A percentile compares a stretch with the other conserved stretches of the same genome.
Evolutionary conservation across 2,329 filamentous ascomycete species (phyloP).

Genomic region (Hysterium pulicare): DNA sequence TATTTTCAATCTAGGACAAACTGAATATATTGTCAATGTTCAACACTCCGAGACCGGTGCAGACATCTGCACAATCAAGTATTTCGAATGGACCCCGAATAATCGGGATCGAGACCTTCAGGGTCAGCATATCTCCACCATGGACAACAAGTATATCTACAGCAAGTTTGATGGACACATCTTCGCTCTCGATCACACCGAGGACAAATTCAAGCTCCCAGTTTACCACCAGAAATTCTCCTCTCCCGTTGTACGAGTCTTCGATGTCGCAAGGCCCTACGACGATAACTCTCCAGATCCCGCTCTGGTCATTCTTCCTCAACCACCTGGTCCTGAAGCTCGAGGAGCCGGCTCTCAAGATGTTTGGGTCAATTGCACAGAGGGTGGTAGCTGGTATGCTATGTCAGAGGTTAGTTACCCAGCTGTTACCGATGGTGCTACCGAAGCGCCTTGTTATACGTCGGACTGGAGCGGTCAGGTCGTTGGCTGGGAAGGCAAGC

Average conservation of each 20-base stretch:
- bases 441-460: slow-evolving; percentile 55
- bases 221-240: slow-evolving; percentile 58
- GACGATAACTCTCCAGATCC: slow-evolving; percentile 65
- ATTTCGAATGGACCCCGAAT: slow-evolving; percentile 93
- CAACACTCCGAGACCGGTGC: slow-evolving; percentile 69
- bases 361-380: slow-evolving; percentile 82
- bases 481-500: slow-evolving; percentile 23
- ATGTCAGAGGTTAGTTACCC: slow-evolving; percentile 85
- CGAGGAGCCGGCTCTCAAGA: slow-evolving; percentile 39
- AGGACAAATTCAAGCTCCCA: slow-evolving; percentile 34
- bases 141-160: slow-evolving; percentile 87
- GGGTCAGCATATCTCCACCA: slow-evolving; percentile 72
- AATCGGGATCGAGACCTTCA: slow-evolving; percentile 85
- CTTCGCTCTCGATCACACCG: slow-evolving; percentile 71
- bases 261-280: slow-evolving; percentile 77
- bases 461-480: slow-evolving; percentile 21
- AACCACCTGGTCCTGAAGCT: slow-evolving; percentile 65
- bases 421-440: slow-evolving; percentile 69
- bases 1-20: slow-evolving; percentile 75
- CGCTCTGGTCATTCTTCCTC: slow-evolving; percentile 79
- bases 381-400: slow-evolving; percentile 88
- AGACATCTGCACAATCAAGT: slow-evolving; percentile 83
- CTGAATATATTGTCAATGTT: slow-evolving; percentile 87
- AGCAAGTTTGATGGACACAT: slow-evolving; percentile 81
- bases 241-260: slow-evolving; percentile 80